Base-by-base conservation (phyloP, 345 rosid species). In the Brassica rapa region DNA sequence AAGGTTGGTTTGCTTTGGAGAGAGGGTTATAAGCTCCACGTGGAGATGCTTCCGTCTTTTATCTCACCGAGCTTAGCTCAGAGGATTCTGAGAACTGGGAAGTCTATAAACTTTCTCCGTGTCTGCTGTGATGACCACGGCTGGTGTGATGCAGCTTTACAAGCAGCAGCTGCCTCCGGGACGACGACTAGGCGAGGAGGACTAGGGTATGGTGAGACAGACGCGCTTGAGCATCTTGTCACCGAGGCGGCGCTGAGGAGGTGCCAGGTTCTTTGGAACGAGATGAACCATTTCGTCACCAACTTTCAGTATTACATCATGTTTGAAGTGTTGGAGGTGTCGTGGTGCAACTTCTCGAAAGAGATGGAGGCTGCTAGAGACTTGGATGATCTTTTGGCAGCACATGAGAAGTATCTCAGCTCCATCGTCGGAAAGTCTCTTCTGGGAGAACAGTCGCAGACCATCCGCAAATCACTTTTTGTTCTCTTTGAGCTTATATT, bases 271-370 rank as follows among this genome's bases (percentile, higher is more conserved):
- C 88, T 93, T 57, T 89, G 97, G 97, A 83, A 91, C 72, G 98
- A 93, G 81, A 95, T 95, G 98, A 95, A 95, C 75, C 99, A 93
- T 86, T 95, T 95, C 83, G 91, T 95, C 59, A 85, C 98, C 11
- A 95, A 95, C 84, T 88, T 95, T 86, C 99, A 95, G 76, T 93
- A 93, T 81, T 95, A 95, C 82, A 93, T 95, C 62, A 95, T 95
- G 99, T 93, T 95, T 82, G 99, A 95, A 82, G 98, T 95, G 33
- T 84, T 95, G 89, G 99, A 95, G 85, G 96, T 91, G 7, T 95
- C 97, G 9, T 95, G 98, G 98, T 95, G 96, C 69, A 83, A 90
- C 76, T 95, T 95, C 83, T 88, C 90, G 39, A 86, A 84, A 77
- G 99, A 89, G 82, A 91, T 95, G 91, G 98, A 90, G 84, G 89